A percentile compares a stretch with the other conserved stretches of the same genome.
These are phyloP conservation scores for Neurospora cerealis DNA, from an alignment of 495 filamentous ascomycete genomes.

Conservation along the genomic window DNA sequence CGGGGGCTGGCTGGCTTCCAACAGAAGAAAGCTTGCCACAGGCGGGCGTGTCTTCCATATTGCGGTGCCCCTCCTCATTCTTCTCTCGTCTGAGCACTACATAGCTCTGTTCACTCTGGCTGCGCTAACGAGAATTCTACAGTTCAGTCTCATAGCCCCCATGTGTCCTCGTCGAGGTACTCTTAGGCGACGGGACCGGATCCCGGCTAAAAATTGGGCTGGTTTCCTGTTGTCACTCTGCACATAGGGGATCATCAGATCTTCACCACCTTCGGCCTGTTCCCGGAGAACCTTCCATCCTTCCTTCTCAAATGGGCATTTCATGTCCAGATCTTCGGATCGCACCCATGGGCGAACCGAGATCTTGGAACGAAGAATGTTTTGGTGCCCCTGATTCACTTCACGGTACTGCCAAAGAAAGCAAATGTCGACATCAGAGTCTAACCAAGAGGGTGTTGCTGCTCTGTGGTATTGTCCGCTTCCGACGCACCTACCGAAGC, in stretches of 20 bases:
- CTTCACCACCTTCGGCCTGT: neutral
- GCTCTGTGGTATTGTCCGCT: neutral
- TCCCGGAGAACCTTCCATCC: conserved; percentile 1
- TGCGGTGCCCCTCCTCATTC: neutral
- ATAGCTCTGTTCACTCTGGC: neutral
- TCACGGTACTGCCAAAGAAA: neutral
- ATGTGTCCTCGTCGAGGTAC: neutral
- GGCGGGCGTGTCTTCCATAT: neutral
- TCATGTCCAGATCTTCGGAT: neutral
- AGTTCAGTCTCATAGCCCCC: neutral
- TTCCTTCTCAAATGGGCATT: conserved; percentile 1
- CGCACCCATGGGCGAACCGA: conserved; percentile 1
- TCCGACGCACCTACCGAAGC: neutral
- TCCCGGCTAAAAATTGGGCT: neutral
- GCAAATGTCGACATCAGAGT: neutral
- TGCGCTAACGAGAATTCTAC: neutral
- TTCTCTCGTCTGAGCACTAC: neutral
- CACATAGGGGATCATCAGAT: neutral
- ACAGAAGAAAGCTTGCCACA: neutral
- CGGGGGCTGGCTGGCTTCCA: neutral
- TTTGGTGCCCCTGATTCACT: neutral
- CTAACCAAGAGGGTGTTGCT: neutral
- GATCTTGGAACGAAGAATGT: neutral
- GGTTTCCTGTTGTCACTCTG: neutral
- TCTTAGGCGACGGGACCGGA: neutral